phyloP scores from a whole-genome alignment of 2,329 filamentous ascomycete genomes.

The Triangularia setosa region DNA sequence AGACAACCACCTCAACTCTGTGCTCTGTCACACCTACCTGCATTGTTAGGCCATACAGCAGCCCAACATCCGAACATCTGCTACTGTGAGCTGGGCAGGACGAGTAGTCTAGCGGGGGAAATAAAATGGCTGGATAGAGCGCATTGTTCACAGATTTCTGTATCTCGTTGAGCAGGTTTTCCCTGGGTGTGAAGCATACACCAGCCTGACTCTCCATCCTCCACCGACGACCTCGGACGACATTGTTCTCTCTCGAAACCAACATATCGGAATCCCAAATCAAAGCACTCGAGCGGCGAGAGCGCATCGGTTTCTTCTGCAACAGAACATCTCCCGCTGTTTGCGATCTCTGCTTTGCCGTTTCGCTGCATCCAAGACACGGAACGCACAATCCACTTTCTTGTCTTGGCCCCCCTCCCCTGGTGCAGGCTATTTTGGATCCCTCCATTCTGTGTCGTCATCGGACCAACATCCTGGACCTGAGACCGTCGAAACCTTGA shows the following conservation, averaged over 20 bases:
- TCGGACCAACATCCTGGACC: constrained; percentile 25
- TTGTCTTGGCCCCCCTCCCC: neutral
- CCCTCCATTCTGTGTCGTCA: constrained; percentile 23
- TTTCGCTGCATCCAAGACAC: neutral
- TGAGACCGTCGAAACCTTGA: constrained; percentile 8
- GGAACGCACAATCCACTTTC: constrained; percentile 1
- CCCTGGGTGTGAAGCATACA: neutral
- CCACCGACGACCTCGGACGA: neutral
- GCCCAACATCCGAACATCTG: neutral
- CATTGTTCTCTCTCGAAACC: neutral
- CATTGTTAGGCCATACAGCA: neutral
- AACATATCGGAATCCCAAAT: neutral
- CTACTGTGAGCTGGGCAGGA: neutral
- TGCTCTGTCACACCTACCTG: neutral
- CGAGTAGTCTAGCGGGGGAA: neutral
- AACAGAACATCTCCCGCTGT: neutral
- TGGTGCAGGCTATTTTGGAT: constrained; percentile 9
- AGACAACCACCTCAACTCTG: neutral
- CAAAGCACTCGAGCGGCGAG: constrained; percentile 1
- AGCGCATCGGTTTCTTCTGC: neutral
- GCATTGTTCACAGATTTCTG: neutral
- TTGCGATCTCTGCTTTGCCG: neutral
- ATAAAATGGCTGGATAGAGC: neutral
- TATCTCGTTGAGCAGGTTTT: no score
- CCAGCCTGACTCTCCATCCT: neutral